A percentile compares a stretch with the other conserved stretches of the same genome.
These are phyloP conservation scores for Calonectria henricotiae DNA, from an alignment of 2,329 filamentous ascomycete genomes.

Conservation along the genomic window DNA sequence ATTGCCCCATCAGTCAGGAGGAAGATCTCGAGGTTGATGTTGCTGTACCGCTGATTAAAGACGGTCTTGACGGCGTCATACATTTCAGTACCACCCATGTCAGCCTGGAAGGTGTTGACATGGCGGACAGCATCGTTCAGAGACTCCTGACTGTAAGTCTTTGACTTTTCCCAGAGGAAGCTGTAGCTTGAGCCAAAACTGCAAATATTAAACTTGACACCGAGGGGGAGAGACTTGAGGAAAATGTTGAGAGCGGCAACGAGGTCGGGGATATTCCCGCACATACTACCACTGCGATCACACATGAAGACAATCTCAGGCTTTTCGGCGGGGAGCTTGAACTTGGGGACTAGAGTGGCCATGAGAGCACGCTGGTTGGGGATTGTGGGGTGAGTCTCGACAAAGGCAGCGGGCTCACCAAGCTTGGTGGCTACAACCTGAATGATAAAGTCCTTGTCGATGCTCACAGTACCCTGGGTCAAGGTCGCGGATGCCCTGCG, in stretches of 20 bases:
- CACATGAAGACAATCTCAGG: slow-evolving; percentile 81
- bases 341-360: slow-evolving; percentile 80
- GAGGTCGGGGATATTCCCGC: slow-evolving; percentile 68
- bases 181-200: slow-evolving; percentile 71
- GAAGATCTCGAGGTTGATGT: slow-evolving; percentile 70
- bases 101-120: slow-evolving; percentile 61
- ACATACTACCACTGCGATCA: slow-evolving; percentile 81
- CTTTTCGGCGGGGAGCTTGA: slow-evolving; percentile 70
- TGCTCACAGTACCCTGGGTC: slow-evolving; percentile 66
- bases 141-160: slow-evolving; percentile 63
- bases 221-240: slow-evolving; percentile 76
- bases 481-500: slow-evolving; percentile 76
- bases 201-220: slow-evolving; percentile 80
- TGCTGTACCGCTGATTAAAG: slow-evolving; percentile 62
- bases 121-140: slow-evolving; percentile 63
- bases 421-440: slow-evolving; percentile 75
- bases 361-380: slow-evolving; percentile 78
- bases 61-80: slow-evolving; percentile 63
- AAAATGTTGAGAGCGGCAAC: slow-evolving; percentile 74
- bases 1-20: slow-evolving; percentile 73
- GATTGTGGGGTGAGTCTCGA: slow-evolving; percentile 77
- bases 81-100: slow-evolving; percentile 72
- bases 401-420: slow-evolving; percentile 74
- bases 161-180: slow-evolving; percentile 68
- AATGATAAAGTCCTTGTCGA: slow-evolving; percentile 79